Evolutionary conservation across 31 red algal genomes (phyloP), one percentile per base, ranked within the genome.

Genomic region (Porphyra umbilicalis): DNA sequence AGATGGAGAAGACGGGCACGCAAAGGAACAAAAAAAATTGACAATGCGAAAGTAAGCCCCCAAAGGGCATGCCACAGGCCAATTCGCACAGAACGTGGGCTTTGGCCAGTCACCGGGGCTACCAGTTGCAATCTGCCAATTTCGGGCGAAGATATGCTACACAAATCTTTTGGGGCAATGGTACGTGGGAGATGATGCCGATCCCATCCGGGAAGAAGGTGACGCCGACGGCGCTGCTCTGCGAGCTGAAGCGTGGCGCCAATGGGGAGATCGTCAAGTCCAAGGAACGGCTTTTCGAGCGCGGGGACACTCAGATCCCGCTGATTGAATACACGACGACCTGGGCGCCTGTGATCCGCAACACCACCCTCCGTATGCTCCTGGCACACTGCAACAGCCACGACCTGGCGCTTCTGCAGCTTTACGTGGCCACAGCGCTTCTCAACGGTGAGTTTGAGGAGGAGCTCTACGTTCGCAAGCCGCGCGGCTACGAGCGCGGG

Each of bases 341-440:
- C 33, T 83, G 34, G 33, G 32, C 2, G 30, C 81, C 81, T 10
- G 81, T 83, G 13, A 74, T 83, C 33, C 1, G 76, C 57, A 76
- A 76, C 36, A 35, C 40, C 35, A 76, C 2, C 74, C 67, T 83
- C 29, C 81, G 2, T 35, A 33, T 83, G 11, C 33, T 74, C 37
- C 46, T 83, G 31, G 36, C 81, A 32, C 35, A 76, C n/a, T 33
- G 0, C 33, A 35, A 34, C 31, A 31, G 36, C 29, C 33, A 1
- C n/a, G 40, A 35, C 74, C 31, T 76, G 34, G 0, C 34, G 31
- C 33, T 83, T 76, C 81, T 76, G 33, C 86, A 88, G 57, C 10
- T 88, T 0, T 80, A 83, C 71, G 86, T 88, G 33, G 83, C 1
- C 33, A 35, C 34, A 33, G 86, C 86, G 0, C 83, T 88, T 76